phyloP scores from a whole-genome alignment of 768 basidiomycete species.

The Cytidiella melzeri region DNA sequence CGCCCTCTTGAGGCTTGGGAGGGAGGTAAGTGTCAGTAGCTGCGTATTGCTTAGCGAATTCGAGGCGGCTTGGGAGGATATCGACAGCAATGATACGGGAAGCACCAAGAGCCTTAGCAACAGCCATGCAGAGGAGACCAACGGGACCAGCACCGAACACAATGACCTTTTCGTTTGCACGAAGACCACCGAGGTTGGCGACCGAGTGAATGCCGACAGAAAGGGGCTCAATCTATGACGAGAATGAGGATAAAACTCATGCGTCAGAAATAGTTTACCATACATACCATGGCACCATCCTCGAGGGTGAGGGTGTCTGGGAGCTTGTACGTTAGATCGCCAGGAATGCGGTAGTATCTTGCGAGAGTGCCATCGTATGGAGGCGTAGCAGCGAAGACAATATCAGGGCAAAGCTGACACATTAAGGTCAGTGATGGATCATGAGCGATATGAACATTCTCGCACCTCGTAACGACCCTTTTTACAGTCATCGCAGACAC shows the following conservation, averaged over 20 bases:
- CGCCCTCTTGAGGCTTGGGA: conserved; percentile 50
- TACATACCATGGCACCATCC: conserved; percentile 88
- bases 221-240: conserved; percentile 80
- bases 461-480: conserved; percentile 74
- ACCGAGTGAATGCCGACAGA: conserved; percentile 91
- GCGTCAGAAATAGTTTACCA: background rate
- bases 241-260: background rate
- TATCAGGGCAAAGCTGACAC: conserved; percentile 72
- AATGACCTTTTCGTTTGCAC: conserved; percentile 67
- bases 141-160: conserved; percentile 90
- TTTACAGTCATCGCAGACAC: conserved; percentile 81
- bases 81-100: conserved; percentile 81
- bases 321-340: conserved; percentile 77
- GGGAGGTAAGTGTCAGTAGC: conserved; percentile 76
- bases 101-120: conserved; percentile 92
- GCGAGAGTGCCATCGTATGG: conserved; percentile 88
- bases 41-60: conserved; percentile 82
- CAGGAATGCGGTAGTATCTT: conserved; percentile 82
- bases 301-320: conserved; percentile 83
- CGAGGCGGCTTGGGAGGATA: conserved; percentile 66
- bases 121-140: conserved; percentile 88
- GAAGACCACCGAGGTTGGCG: conserved; percentile 65
- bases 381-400: conserved; percentile 89
- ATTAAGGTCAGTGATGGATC: background rate
- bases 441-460: background rate